phyloP scores from a whole-genome alignment of 1,139 yeast species.

The Yamadazyma atmosphaerica region DNA sequence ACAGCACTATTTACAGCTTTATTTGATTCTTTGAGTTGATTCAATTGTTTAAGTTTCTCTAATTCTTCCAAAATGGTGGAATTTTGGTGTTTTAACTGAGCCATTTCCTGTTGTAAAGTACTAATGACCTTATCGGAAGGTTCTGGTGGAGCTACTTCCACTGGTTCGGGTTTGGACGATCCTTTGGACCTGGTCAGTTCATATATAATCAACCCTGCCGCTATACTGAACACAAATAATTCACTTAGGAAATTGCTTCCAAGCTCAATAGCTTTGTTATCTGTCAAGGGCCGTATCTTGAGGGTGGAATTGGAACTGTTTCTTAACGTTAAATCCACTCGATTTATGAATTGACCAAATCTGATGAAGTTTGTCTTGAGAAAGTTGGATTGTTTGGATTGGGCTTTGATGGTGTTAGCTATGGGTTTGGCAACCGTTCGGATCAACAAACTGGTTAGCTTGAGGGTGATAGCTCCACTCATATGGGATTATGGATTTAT shows the following conservation, averaged over 20 bases:
- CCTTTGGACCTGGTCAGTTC: conserved; percentile 73
- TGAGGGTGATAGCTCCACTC: conserved; percentile 63
- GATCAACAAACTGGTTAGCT: conserved; percentile 70
- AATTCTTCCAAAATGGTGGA: conserved; percentile 13
- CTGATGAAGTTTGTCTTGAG: conserved; percentile 64
- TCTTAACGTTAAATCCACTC: conserved; percentile 66
- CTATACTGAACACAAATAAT: conserved; percentile 72
- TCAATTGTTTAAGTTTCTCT: conserved; percentile 6
- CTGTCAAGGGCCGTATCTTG: conserved; percentile 77
- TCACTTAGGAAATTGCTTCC: conserved; percentile 85
- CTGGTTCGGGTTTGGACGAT: no score
- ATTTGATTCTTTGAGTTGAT: not conserved
- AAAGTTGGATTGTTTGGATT: conserved; percentile 71
- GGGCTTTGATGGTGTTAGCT: conserved; percentile 68
- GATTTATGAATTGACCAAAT: conserved; percentile 75
- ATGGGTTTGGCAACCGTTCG: conserved; percentile 83
- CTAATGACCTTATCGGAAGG: no score
- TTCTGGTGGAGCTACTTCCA: not conserved
- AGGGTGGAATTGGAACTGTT: conserved; percentile 60
- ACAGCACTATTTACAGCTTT: conserved; percentile 5
- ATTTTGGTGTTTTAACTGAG: conserved; percentile 11
- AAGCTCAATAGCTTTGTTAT: conserved; percentile 77
- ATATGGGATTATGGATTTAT: no score
- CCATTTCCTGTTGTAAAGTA: conserved; percentile 6
- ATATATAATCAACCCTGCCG: conserved; percentile 74